phyloP scores from a whole-genome alignment of 305 asterid genomes.

The Fraxinus velutina region DNA sequence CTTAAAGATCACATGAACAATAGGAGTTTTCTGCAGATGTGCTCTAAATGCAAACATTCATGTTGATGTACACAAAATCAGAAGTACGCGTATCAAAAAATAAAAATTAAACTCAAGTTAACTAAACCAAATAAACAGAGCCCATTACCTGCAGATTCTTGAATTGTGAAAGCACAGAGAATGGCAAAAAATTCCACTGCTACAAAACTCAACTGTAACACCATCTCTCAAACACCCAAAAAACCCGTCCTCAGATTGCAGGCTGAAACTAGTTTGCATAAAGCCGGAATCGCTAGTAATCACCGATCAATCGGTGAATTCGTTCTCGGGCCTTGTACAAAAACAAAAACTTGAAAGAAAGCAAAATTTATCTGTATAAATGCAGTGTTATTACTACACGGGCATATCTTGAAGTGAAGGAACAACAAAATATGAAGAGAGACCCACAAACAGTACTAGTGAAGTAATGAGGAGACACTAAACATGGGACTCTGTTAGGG shows the following conservation, averaged over 20 bases:
- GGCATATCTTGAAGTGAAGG: conserved; percentile 31
- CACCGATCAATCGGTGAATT: neutral
- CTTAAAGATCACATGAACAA: neutral
- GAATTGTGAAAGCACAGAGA: conserved; percentile 38
- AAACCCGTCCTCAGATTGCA: neutral
- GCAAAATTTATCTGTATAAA: conserved; percentile 24
- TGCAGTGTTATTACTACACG: conserved; percentile 31
- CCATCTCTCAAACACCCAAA: conserved; percentile 42
- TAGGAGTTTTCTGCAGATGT: neutral
- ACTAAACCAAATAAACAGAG: conserved; percentile 15
- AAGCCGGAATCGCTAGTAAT: neutral
- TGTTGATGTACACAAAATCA: neutral
- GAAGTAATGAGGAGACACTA: conserved; percentile 27
- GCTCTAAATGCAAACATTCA: neutral
- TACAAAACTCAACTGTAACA: conserved; percentile 36
- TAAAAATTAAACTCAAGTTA: neutral
- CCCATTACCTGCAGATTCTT: conserved; percentile 66
- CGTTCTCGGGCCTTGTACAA: neutral
- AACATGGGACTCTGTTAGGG: conserved; percentile 29
- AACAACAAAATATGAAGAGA: conserved; percentile 21
- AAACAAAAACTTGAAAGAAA: conserved; percentile 29
- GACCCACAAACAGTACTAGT: conserved; percentile 35
- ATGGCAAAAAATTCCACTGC: conserved; percentile 31
- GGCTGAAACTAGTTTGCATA: neutral
- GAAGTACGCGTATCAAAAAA: conserved; percentile 2